Percentiles rank a stretch among this genome's conserved stretches.
Conservation (phyloP, 805 yeast species). For the Kregervanrija pseudodelftensis region DNA sequence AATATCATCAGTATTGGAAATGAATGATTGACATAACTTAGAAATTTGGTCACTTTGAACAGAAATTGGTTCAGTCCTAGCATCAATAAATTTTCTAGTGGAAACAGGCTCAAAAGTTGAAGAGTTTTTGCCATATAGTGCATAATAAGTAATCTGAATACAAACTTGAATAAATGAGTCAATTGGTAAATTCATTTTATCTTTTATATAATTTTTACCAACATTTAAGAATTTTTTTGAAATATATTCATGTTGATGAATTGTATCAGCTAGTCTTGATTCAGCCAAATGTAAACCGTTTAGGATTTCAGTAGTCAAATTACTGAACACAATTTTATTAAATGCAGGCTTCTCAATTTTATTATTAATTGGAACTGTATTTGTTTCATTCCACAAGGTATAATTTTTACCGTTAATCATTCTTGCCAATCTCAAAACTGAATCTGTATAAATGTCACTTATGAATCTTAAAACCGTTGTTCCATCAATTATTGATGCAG, state of each 20-base stretch:
- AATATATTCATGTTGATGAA: slow-evolving; percentile 50
- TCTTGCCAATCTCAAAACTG: slow-evolving; percentile 48
- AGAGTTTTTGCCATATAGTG: slow-evolving; percentile 43
- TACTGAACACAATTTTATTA: slow-evolving; percentile 25
- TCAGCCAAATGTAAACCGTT: slow-evolving; percentile 48
- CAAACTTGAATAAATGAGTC: slow-evolving; percentile 48
- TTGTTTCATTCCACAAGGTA: slow-evolving; percentile 42
- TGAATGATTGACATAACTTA: slow-evolving; percentile 53
- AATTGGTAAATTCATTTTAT: slow-evolving; percentile 35
- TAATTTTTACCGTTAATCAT: slow-evolving; percentile 52
- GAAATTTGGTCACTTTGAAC: slow-evolving; percentile 49
- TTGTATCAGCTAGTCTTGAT: slow-evolving; percentile 50
- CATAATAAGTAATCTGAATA: slow-evolving; percentile 47
- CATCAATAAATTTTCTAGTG: slow-evolving; percentile 58
- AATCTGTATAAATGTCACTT: slow-evolving; percentile 52
- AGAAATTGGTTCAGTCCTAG: slow-evolving; percentile 65
- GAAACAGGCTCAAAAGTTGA: slow-evolving; percentile 44
- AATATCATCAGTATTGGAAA: slow-evolving; percentile 42
- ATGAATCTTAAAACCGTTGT: slow-evolving; percentile 51
- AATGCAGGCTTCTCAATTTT: slow-evolving; percentile 31
- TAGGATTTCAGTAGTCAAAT: slow-evolving; percentile 37
- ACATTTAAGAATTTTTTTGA: slow-evolving; percentile 25
- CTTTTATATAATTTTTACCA: slow-evolving; percentile 29
- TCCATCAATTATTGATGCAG: slow-evolving; percentile 50
- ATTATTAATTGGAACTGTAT: slow-evolving; percentile 28